Base-by-base conservation (phyloP, 192 early-diverging fungal species). In the Coemansia sp. region DNA sequence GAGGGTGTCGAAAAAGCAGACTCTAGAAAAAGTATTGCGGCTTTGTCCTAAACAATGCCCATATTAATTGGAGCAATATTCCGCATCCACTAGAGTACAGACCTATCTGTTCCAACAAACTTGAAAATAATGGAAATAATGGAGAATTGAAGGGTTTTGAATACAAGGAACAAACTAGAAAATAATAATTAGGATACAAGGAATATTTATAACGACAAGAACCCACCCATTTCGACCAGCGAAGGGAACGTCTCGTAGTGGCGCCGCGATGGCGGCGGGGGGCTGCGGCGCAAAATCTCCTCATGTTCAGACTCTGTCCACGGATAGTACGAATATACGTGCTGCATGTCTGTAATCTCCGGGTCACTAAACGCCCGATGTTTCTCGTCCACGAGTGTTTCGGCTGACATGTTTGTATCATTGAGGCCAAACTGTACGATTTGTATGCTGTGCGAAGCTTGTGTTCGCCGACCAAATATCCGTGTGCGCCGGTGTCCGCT, bases 201-300 rank as follows among this genome's bases (percentile, higher is more conserved):
- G n/a, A n/a, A n/a, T 45, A 53, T 56, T 60, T 57, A 70, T 48
- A 76, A 54, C 15, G 68, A 59, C 60, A 79, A 23, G 22, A 79
- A 69, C 49, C 76, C 76, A 25, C 76, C 76, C 76, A 79, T 79
- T 60, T 79, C 76, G 17, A 79, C 76, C 63, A 79, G 60, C 58
- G 70, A 72, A 3, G 76, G 76, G 58, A 79, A 79, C 19, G 70
- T 79, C 23, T 65, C 70, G 53, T 73, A 73, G 67, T 73, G 76
- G 47, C 70, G 76, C 15, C 76, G 63, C 22, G 56, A 45, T 5
- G 71, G 76, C 12, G 75, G 75, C 51, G 76, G 70, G 15, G 76
- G 76, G 27, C 76, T 79, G 22, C 76, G 62, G 45, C 70, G 64
- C 9, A 72, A 57, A 21, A 79, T 73, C 49, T 65, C 76, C 38